Percentiles rank a stretch among this genome's conserved stretches.
These are phyloP conservation scores for Brassica juncea DNA, from an alignment of 345 rosid genomes.

Conservation along the genomic window DNA sequence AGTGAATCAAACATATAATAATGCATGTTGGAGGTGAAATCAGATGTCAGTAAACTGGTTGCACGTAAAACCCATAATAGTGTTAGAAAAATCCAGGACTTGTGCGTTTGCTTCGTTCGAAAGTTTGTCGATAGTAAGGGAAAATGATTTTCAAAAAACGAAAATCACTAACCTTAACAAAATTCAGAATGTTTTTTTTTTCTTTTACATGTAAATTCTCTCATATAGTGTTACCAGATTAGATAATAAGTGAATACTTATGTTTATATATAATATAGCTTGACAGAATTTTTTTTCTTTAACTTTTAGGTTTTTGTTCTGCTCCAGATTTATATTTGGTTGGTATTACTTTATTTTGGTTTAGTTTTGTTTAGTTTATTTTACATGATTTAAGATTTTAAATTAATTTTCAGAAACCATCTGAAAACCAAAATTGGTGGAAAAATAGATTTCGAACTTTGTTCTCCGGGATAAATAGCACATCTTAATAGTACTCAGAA, in stretches of 20 bases:
- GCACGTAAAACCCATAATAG: constrained; percentile 37
- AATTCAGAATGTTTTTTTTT: neutral
- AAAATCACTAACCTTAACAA: constrained; percentile 8
- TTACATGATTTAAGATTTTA: no score
- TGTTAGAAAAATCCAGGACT: constrained; percentile 24
- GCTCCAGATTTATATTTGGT: no score
- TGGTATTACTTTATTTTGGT: no score
- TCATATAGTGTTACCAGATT: neutral
- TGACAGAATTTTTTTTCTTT: no score
- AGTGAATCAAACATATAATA: constrained; percentile 19
- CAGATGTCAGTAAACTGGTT: constrained; percentile 41
- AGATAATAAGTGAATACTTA: neutral
- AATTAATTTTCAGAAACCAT: no score
- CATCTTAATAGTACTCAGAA: neutral
- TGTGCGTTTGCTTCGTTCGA: constrained; percentile 36
- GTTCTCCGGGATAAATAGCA: no score
- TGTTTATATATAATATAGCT: no score
- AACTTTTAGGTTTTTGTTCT: no score
- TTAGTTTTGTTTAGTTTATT: no score
- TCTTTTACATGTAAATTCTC: neutral
- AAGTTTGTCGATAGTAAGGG: constrained; percentile 21
- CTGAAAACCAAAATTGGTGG: no score
- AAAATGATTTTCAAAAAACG: neutral
- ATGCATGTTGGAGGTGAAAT: constrained; percentile 3
- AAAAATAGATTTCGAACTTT: no score